Evolutionary conservation across 2,329 filamentous ascomycete species (phyloP).

Genomic region (Mariannaea sp.): DNA sequence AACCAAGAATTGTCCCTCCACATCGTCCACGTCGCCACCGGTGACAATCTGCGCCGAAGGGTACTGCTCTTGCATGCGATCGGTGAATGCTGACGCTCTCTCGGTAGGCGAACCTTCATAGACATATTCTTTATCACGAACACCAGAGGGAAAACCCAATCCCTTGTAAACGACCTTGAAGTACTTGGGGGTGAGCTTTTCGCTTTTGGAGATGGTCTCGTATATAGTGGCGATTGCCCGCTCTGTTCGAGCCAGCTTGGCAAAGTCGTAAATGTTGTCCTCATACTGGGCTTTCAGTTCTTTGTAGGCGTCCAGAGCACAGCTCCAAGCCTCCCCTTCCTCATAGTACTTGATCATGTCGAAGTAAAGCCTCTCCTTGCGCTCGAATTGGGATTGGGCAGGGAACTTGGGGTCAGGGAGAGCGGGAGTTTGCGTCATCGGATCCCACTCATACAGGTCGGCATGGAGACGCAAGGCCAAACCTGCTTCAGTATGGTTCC

Average conservation of each 20-base stretch:
- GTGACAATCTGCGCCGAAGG: slow-evolving; percentile 82
- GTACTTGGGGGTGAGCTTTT: slow-evolving; percentile 79
- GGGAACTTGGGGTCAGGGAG: slow-evolving; percentile 78
- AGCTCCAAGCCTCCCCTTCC: slow-evolving; percentile 91
- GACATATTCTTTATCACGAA: slow-evolving; percentile 90
- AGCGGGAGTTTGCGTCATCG: slow-evolving; percentile 66
- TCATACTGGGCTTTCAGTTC: slow-evolving; percentile 94
- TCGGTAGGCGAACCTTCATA: slow-evolving; percentile 83
- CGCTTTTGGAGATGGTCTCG: slow-evolving; percentile 82
- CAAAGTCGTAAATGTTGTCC: slow-evolving; percentile 85
- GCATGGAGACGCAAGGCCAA: slow-evolving; percentile 88
- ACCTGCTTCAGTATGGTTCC: slow-evolving; percentile 86
- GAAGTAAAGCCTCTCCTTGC: slow-evolving; percentile 91
- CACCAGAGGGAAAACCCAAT: slow-evolving; percentile 78
- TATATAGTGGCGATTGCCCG: slow-evolving; percentile 91
- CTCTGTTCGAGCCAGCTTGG: slow-evolving; percentile 86
- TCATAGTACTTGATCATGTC: slow-evolving; percentile 95
- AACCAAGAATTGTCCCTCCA: slow-evolving; percentile 89
- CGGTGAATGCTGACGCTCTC: slow-evolving; percentile 79
- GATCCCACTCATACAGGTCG: slow-evolving; percentile 91
- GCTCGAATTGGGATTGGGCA: slow-evolving; percentile 84
- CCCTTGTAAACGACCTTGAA: slow-evolving; percentile 91
- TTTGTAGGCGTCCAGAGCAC: slow-evolving; percentile 83
- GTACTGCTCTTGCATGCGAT: slow-evolving; percentile 90
- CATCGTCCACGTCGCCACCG: slow-evolving; percentile 70